Percentiles rank a stretch among this genome's conserved stretches.
These are phyloP conservation scores for Penicillium lagena DNA, from an alignment of 495 filamentous ascomycete species.

Conservation along the genomic window DNA sequence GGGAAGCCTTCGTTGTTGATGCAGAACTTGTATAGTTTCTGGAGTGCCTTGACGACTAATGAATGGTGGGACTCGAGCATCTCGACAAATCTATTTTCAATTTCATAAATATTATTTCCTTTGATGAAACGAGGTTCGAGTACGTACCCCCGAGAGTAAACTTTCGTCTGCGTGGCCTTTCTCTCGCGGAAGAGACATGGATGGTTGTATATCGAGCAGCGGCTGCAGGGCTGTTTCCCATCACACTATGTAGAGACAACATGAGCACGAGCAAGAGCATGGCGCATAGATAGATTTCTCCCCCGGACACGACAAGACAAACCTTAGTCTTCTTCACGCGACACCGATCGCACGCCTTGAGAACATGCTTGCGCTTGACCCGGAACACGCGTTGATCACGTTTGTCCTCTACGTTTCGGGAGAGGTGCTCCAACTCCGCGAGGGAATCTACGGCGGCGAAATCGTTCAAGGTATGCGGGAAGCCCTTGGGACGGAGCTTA, in stretches of 20 bases:
- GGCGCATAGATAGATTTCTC: neutral
- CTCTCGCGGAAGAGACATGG: slow-evolving; percentile 42
- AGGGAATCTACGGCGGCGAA: slow-evolving; percentile 25
- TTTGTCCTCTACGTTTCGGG: slow-evolving; percentile 30
- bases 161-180: slow-evolving; percentile 42
- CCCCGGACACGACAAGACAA: neutral
- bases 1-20: slow-evolving; percentile 40
- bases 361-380: slow-evolving; percentile 44
- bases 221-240: slow-evolving; percentile 44
- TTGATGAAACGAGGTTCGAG: neutral
- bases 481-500: slow-evolving; percentile 39
- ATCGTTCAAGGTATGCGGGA: slow-evolving; percentile 32
- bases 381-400: slow-evolving; percentile 40
- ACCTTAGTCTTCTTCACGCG: slow-evolving; percentile 46
- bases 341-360: slow-evolving; percentile 44
- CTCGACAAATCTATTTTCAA: slow-evolving; percentile 32
- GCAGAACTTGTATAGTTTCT: slow-evolving; percentile 39
- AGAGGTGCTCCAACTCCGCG: slow-evolving; percentile 26
- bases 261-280: neutral
- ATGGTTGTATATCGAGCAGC: slow-evolving; percentile 42
- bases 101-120: neutral
- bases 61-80: slow-evolving; percentile 44
- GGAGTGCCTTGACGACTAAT: slow-evolving; percentile 37
- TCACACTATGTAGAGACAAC: slow-evolving; percentile 31
- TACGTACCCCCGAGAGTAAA: slow-evolving; percentile 41